These are phyloP conservation scores for Golubevia pallescens DNA, from an alignment of 1,284 basidiomycete genomes.

Conservation along the genomic window DNA sequence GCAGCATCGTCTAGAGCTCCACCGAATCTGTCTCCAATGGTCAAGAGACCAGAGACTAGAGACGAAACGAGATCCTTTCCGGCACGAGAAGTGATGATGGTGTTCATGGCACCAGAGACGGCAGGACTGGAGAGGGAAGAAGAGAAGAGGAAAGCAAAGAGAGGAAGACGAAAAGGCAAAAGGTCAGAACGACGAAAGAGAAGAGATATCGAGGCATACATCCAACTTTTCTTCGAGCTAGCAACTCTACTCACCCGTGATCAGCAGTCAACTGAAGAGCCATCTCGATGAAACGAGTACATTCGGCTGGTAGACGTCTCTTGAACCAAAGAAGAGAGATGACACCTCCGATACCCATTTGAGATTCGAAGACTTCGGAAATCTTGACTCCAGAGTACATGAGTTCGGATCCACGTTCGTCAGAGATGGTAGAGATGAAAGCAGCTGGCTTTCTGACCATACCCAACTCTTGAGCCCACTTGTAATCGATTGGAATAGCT, in stretches of 20 bases:
- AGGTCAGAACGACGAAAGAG: no score
- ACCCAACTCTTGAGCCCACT: slow-evolving; percentile 96
- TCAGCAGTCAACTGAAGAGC: slow-evolving; percentile 98
- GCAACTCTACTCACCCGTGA: slow-evolving; percentile 80
- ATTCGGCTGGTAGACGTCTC: slow-evolving; percentile 70
- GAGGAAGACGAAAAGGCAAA: background rate
- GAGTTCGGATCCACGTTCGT: slow-evolving; percentile 98
- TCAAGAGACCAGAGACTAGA: slow-evolving; percentile 91
- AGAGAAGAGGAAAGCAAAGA: slow-evolving; percentile 9
- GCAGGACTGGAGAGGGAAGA: slow-evolving; percentile 48
- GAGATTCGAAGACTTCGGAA: slow-evolving; percentile 78
- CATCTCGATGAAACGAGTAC: slow-evolving; percentile 85
- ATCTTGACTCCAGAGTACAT: slow-evolving; percentile 99
- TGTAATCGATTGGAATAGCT: slow-evolving; percentile 99
- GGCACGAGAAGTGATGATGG: slow-evolving; percentile 96
- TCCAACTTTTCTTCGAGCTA: slow-evolving; percentile 53
- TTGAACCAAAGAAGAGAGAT: slow-evolving; percentile 98
- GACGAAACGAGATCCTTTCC: slow-evolving; percentile 99
- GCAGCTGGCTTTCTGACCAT: slow-evolving; percentile 98
- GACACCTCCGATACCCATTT: slow-evolving; percentile 87
- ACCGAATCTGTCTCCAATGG: slow-evolving; percentile 97
- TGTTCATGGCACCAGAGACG: slow-evolving; percentile 92
- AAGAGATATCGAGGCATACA: no score
- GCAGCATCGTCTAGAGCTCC: slow-evolving; percentile 99
- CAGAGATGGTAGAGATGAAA: slow-evolving; percentile 99